Base-by-base conservation (phyloP, 192 early-diverging fungal genomes). In the Coemansia sp. region DNA sequence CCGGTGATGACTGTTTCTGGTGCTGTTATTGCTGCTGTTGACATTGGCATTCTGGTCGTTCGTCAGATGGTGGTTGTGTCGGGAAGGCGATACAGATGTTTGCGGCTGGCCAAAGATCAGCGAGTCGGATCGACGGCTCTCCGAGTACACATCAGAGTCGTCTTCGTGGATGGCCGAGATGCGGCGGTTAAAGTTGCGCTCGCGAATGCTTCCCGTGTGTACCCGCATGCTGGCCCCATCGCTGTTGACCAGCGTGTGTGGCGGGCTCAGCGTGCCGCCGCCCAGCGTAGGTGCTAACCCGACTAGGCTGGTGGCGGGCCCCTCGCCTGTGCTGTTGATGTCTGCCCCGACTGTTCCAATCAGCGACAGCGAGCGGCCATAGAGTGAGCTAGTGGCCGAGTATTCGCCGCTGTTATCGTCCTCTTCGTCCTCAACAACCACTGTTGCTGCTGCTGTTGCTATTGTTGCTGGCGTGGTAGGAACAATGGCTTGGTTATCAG, bases 171-270 rank as follows among this genome's bases (percentile, higher is more conserved):
- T 76, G 10, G 68, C 68, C 35, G 75, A 68, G 8, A 67, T 67
- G 3, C 60, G 63, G 10, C 55, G 53, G 37, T 78, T 60, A 12
- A 68, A 56, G 41, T 78, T 42, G 32, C 76, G 76, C 66, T 78
- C 76, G 35, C 76, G 66, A 14, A 79, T 79, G 29, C 76, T 79
- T 3, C 76, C 76, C 12, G 76, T 79, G 33, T 79, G 76, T 10
- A 79, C 76, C 0, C 76, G 66, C 62, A 79, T 34, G 26, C 76
- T 79, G 11, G 76, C 76, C 0, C 76, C 70, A 24, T 79, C 76
- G 60, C 76, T 79, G 53, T 79, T 72, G 12, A 72, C 76, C 35
- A 79, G 39, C 9, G 70, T 72, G 44, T 79, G 67, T 41, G 58
- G 76, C 27, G 76, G 76, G 21, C 76, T 79, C 33, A 79, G 60